Evolutionary conservation across 1,139 yeast species (phyloP), one percentile per base, ranked within the genome.

Genomic region (Hemisphaericaspora xylofermentans): DNA sequence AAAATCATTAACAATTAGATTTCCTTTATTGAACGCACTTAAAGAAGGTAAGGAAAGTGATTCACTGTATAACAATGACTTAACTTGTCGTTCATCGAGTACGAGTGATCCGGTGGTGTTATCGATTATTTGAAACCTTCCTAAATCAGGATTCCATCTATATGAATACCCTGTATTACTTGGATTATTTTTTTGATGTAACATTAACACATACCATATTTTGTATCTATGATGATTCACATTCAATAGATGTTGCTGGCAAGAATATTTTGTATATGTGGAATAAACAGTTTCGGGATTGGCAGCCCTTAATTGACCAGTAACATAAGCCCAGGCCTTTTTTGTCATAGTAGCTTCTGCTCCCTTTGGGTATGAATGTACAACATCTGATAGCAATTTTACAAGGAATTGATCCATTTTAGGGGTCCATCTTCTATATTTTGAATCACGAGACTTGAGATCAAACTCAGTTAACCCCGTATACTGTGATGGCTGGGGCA

Each of bases 231-330:
- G 67, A 39, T 68, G 74, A 36, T 63, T 66, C 18, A 68, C 74
- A 42, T 66, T 64, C 16, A 52, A 46, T 25, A 68, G 50, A 52
- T 68, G 74, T 44, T 68, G 74, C 40, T 62, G 70, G 41, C 73
- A 66, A 5, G 72, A 66, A 43, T 67, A 68, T 43, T 68, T 68
- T 19, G 74, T 68, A 42, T 68, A 68, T 2, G 74, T 68, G 6
- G 71, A 65, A 46, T 68, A 68, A 2, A 68, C 74, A 0, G 74
- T 66, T 40, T 66, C 66, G 1, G 74, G 74, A 44, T 68, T 68
- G 8, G 68, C 70, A 12, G 59, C 56, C 30, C 74, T 45, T 38
- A 68, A 52, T 39, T 64, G 68, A 19, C 68, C 66, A 33, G 71
- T 64, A 12, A 68, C 64, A 45, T 67, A 68, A 3, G 63, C 62